Conservation (phyloP, 73 alveolate species). For the Blepharisma japonicum region DNA sequence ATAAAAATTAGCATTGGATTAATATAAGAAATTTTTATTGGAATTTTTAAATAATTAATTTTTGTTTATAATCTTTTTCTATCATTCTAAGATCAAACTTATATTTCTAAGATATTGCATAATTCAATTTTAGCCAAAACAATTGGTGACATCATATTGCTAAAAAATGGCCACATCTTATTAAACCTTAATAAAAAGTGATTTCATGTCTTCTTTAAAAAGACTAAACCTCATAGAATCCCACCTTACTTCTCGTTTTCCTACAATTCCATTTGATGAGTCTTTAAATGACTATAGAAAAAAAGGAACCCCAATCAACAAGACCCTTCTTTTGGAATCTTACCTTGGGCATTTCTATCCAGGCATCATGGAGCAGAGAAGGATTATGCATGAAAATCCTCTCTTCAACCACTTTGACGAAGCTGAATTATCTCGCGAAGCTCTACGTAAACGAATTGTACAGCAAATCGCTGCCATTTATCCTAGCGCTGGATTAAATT, state of each 20-base stretch:
- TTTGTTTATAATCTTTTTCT: too few relatives aligned
- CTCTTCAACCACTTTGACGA: not conserved
- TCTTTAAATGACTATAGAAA: not conserved
- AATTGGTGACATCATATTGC: too few relatives aligned
- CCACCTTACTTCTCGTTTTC: not conserved
- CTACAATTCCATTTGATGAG: not conserved
- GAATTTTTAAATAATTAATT: too few relatives aligned
- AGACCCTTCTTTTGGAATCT: not conserved
- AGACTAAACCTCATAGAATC: not conserved
- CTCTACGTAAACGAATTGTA: not conserved
- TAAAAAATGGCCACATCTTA: too few relatives aligned
- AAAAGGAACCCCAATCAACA: not conserved
- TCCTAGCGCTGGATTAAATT: not conserved
- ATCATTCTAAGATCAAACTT: too few relatives aligned
- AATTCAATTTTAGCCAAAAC: too few relatives aligned
- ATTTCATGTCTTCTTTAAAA: too few relatives aligned
- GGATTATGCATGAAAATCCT: not conserved
- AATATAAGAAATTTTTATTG: too few relatives aligned
- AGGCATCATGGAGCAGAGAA: not conserved
- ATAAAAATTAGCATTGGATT: too few relatives aligned
- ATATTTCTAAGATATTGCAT: too few relatives aligned
- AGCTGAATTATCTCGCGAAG: not conserved
- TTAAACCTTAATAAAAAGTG: too few relatives aligned
- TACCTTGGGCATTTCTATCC: not conserved
- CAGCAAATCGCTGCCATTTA: not conserved